Conservation (phyloP, 2,329 filamentous ascomycete genomes). For the Microcera coccophila region DNA sequence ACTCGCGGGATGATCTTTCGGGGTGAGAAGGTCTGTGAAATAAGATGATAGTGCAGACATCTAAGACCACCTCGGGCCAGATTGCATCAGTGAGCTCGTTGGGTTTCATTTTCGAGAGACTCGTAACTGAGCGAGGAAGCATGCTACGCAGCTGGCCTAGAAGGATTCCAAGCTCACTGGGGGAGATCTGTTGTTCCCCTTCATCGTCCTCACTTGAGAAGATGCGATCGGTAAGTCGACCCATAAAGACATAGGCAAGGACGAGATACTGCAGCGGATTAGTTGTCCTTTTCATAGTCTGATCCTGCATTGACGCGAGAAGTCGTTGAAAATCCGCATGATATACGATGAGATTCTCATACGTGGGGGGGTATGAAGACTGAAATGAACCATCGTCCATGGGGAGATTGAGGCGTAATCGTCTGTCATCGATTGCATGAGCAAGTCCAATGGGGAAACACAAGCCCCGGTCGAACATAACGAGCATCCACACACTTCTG, state of each 20-base stretch:
- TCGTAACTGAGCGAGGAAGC: constrained; percentile 19
- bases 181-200: constrained; percentile 3
- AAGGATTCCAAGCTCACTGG: constrained; percentile 13
- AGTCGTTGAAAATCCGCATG: constrained; percentile 14
- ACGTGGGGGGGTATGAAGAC: background rate
- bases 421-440: constrained; percentile 24
- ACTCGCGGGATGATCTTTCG: constrained; percentile 4
- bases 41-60: constrained; percentile 16
- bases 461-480: constrained; percentile 22
- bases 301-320: constrained; percentile 13
- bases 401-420: constrained; percentile 19
- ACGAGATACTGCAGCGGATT: constrained; percentile 20
- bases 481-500: constrained; percentile 21
- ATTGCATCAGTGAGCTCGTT: constrained; percentile 14
- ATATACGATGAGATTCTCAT: constrained; percentile 1
- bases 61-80: constrained; percentile 21
- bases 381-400: constrained; percentile 22
- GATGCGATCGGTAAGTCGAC: constrained; percentile 18
- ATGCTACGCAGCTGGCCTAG: constrained; percentile 20
- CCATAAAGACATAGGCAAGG: constrained; percentile 19
- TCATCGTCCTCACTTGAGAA: constrained; percentile 12
- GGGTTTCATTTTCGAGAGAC: constrained; percentile 16
- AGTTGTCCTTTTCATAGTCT: constrained; percentile 5
- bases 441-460: constrained; percentile 23
- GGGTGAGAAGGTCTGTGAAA: constrained; percentile 17